Evolutionary conservation across 2,329 filamentous ascomycete species (phyloP).

Genomic region (Diplodia scrobiculata): DNA sequence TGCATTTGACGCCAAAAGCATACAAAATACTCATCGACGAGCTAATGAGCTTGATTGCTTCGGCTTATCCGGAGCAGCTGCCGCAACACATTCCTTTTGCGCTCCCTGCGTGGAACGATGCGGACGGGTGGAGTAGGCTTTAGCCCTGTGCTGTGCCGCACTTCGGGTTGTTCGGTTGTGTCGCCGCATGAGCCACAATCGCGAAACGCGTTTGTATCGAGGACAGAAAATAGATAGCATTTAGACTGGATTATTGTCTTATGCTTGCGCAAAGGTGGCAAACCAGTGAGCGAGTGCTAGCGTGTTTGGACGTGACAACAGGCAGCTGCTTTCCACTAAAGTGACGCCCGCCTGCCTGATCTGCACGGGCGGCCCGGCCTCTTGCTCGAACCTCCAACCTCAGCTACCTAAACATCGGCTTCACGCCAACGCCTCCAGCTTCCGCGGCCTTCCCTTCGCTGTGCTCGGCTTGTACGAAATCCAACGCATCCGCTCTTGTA

Average conservation of each 20-base stretch:
- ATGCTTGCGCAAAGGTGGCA: neutral
- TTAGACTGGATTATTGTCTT: neutral
- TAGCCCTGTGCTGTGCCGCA: constrained; percentile 2
- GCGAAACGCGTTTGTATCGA: neutral
- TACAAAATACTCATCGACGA: constrained; percentile 60
- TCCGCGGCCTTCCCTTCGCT: constrained; percentile 2
- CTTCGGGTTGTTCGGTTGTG: neutral
- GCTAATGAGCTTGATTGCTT: constrained; percentile 55
- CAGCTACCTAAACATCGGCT: neutral
- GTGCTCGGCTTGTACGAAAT: neutral
- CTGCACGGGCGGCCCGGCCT: constrained; percentile 16
- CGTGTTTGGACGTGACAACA: constrained; percentile 8
- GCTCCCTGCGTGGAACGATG: constrained; percentile 57
- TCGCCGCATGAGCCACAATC: neutral
- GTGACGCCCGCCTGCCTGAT: constrained; percentile 17
- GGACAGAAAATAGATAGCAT: neutral
- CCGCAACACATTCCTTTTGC: constrained; percentile 57
- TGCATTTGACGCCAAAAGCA: constrained; percentile 61
- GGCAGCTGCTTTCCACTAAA: neutral
- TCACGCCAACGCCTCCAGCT: constrained; percentile 11
- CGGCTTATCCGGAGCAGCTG: constrained; percentile 58
- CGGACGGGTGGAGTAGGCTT: constrained; percentile 40
- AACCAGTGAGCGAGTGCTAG: neutral
- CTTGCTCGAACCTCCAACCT: constrained; percentile 21
- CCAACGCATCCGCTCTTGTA: neutral